Evolutionary conservation across 495 filamentous ascomycete genomes (phyloP).

Genomic region (Annulohypoxylon maeteangense): DNA sequence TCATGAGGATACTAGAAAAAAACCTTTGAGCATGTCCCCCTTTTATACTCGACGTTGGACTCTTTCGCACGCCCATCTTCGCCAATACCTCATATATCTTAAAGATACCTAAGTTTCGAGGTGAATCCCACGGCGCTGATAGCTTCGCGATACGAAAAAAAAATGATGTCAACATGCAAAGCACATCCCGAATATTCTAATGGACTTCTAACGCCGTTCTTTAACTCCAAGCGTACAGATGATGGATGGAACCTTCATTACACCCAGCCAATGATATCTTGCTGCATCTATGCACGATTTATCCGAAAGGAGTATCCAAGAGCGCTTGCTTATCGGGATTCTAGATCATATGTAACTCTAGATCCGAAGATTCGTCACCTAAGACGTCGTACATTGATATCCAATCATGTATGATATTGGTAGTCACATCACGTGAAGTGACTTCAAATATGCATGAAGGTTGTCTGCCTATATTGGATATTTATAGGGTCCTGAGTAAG

Average conservation of each 20-base stretch:
- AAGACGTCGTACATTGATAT: background rate
- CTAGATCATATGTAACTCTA: background rate
- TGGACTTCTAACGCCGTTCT: background rate
- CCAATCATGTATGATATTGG: background rate
- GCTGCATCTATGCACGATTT: background rate
- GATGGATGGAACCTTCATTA: background rate
- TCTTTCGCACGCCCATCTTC: background rate
- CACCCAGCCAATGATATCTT: constrained; percentile 5
- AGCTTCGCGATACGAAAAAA: background rate
- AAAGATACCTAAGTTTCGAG: no score
- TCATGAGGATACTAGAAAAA: background rate
- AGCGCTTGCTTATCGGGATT: background rate
- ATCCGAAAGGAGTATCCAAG: background rate
- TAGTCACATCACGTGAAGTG: background rate
- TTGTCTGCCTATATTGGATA: background rate
- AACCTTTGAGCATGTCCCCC: background rate
- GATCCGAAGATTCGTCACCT: background rate
- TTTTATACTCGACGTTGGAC: background rate
- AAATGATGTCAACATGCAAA: background rate
- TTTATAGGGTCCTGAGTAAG: background rate
- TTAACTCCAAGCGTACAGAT: constrained; percentile 17
- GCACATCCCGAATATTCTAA: background rate
- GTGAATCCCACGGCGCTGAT: background rate
- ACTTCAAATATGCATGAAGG: background rate
- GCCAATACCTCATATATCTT: background rate